Evolutionary conservation across 148 eudicot genomes (phyloP).

Genomic region (Vaccinium macrocarpon): DNA sequence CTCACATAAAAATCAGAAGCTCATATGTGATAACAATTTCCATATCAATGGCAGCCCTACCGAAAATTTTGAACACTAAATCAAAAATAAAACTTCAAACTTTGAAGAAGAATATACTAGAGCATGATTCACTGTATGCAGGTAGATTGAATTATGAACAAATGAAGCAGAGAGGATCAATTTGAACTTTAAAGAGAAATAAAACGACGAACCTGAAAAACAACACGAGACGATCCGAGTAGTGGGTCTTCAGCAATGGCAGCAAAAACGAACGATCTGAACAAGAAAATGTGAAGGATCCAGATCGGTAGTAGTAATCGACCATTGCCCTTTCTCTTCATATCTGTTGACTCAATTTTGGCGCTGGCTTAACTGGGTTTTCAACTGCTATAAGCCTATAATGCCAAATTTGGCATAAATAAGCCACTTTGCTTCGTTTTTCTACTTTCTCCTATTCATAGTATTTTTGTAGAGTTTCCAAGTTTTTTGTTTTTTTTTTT

Average conservation of each 20-base stretch:
- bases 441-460: no score
- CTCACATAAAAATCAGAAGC: neutral
- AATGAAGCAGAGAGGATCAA: neutral
- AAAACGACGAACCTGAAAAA: conserved; percentile 43
- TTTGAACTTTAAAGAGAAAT: neutral
- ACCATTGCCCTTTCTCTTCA: conserved; percentile 20
- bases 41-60: neutral
- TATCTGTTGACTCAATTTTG: conserved; percentile 20
- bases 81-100: neutral
- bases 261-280: conserved; percentile 17
- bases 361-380: neutral
- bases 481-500: no score
- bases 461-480: no score
- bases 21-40: neutral
- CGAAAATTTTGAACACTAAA: neutral
- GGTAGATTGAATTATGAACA: no score
- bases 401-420: neutral
- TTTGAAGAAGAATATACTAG: no score
- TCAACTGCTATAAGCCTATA: neutral
- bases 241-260: conserved; percentile 34
- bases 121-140: no score
- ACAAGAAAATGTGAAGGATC: conserved; percentile 4
- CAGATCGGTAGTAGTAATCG: conserved; percentile 21
- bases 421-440: no score
- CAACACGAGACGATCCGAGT: conserved; percentile 54